Evolutionary conservation across 768 basidiomycete genomes (phyloP).

Genomic region (Leccinellum albellum): DNA sequence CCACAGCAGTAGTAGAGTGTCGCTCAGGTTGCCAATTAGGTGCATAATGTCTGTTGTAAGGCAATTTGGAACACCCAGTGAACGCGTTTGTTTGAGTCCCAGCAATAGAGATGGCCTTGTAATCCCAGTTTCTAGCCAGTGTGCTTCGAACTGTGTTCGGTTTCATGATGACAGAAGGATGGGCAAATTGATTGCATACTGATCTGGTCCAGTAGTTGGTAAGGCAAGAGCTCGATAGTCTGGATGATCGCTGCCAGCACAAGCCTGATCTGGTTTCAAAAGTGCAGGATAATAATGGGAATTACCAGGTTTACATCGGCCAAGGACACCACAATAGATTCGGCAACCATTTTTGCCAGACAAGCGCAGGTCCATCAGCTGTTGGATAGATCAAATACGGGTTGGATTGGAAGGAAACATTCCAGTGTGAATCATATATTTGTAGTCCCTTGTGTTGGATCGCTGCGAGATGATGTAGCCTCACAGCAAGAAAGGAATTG

Average conservation of each 20-base stretch:
- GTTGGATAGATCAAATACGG: constrained; percentile 6
- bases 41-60: constrained; percentile 9
- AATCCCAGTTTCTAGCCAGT: neutral
- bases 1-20: neutral
- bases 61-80: neutral
- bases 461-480: neutral
- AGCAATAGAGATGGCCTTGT: neutral
- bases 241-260: constrained; percentile 25
- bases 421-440: neutral
- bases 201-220: neutral
- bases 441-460: neutral
- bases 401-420: neutral
- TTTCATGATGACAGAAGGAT: neutral
- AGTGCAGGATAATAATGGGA: constrained; percentile 34
- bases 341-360: constrained; percentile 34
- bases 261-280: constrained; percentile 27
- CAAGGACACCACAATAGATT: constrained; percentile 24
- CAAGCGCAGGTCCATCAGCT: constrained; percentile 29
- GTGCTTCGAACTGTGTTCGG: neutral
- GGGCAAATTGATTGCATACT: neutral
- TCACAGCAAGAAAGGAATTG: neutral
- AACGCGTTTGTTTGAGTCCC: neutral
- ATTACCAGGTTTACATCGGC: constrained; percentile 17
- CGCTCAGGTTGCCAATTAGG: neutral
- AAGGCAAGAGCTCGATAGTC: constrained; percentile 26